phyloP scores from a whole-genome alignment of 1,284 basidiomycete species.

The Ustilago xerochloae region DNA sequence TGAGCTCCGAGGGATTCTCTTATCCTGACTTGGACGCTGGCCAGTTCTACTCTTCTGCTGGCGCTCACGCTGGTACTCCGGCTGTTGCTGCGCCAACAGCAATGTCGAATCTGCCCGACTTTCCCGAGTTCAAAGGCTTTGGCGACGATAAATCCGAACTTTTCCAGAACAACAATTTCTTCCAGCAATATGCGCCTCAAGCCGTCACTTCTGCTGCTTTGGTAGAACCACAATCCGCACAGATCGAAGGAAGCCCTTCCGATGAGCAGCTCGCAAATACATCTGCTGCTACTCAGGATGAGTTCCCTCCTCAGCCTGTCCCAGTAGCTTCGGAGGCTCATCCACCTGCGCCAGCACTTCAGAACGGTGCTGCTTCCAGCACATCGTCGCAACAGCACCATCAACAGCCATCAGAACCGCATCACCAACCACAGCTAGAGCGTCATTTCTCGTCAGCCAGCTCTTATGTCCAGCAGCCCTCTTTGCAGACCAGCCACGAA shows the following conservation, averaged over 20 bases:
- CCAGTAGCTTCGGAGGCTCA: not conserved
- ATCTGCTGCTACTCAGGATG: not conserved
- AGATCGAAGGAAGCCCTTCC: constrained; percentile 26
- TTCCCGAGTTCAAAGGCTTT: constrained; percentile 44
- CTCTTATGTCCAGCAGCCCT: constrained; percentile 37
- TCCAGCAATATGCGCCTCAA: constrained; percentile 38
- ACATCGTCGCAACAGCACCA: not conserved
- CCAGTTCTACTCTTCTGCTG: constrained; percentile 39
- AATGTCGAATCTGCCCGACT: constrained; percentile 24
- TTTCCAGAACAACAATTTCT: constrained; percentile 34
- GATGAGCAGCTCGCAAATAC: constrained; percentile 4
- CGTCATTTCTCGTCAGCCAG: constrained; percentile 48
- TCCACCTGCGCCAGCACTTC: not conserved
- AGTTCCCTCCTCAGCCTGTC: constrained; percentile 1
- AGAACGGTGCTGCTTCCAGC: not conserved
- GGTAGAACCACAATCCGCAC: constrained; percentile 42
- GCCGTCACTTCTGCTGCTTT: constrained; percentile 24
- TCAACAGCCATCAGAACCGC: not conserved
- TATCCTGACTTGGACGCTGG: constrained; percentile 46
- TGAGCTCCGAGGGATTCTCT: constrained; percentile 24
- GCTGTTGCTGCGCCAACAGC: constrained; percentile 7
- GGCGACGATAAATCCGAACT: constrained; percentile 23
- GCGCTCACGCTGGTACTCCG: constrained; percentile 7
- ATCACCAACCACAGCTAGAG: constrained; percentile 25
- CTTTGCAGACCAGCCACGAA: constrained; percentile 15